Evolutionary conservation across 148 eudicot species (phyloP).

Genomic region (Simmondsia chinensis): DNA sequence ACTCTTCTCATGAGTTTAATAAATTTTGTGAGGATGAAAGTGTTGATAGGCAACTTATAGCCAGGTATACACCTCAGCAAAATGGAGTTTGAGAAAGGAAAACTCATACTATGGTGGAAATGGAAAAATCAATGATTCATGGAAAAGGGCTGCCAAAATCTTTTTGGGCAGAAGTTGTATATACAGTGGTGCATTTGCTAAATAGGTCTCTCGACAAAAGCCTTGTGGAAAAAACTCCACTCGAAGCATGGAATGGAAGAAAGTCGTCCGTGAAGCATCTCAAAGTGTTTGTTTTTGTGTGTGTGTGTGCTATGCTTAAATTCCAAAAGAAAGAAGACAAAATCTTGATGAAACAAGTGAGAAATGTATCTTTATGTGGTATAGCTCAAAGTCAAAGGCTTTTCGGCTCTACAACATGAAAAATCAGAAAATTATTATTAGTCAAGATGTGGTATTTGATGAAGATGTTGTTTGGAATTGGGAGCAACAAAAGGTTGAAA

Average conservation of each 20-base stretch:
- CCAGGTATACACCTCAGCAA: conserved; percentile 5
- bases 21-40: conserved; percentile 11
- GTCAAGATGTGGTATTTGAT: conserved; percentile 4
- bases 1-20: background rate
- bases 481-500: background rate
- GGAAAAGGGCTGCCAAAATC: conserved; percentile 3
- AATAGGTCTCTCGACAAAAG: background rate
- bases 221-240: background rate
- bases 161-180: conserved; percentile 6
- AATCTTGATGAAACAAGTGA: conserved; percentile 8
- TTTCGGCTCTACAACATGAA: background rate
- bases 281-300: background rate
- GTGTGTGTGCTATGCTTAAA: conserved; percentile 3
- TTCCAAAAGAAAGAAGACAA: background rate
- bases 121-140: conserved; percentile 6
- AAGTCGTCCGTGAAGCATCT: conserved; percentile 4
- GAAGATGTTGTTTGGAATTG: background rate
- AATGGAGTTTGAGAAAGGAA: background rate
- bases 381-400: conserved; percentile 2
- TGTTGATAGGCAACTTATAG: background rate
- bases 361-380: conserved; percentile 4
- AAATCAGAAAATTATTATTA: background rate
- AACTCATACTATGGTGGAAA: background rate
- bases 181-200: background rate
- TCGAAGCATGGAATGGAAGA: conserved; percentile 1